Evolutionary conservation across 257 asterid species (phyloP), one percentile per base, ranked within the genome.

Genomic region (Ocimum tenuiflorum): DNA sequence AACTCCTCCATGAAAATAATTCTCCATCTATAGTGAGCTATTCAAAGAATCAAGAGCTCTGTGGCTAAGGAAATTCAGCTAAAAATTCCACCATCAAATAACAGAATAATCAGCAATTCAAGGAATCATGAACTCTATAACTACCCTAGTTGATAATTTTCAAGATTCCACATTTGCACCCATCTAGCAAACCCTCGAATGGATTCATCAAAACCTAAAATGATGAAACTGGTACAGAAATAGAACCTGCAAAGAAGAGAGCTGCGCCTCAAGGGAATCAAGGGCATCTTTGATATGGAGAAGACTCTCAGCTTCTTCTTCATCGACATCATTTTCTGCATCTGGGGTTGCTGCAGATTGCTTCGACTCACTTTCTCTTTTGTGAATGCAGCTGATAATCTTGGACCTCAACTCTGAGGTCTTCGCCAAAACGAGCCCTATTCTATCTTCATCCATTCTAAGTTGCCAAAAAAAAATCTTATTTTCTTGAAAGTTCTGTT

Each of bases 241-340:
- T 6, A 15, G 27, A 13, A 83, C 88, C 88, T 83, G 88, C 65
- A 91, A 78, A 71, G 94, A 85, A 61, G 95, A 83, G 3, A 91
- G 80, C 67, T 85, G 98, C 0, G 75, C 86, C 73, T 91, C 94
- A 41, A 91, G 95, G 59, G 94, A 82, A 52, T 86, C 91, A 55
- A 91, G 94, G 10, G 97, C 96, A 52, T 88, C 96, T 69, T 81
- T 74, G 55, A 91, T 84, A 73, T 71, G 77, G 55, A 83, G 76
- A 75, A 91, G 91, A 50, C 74, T 79, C 60, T 91, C 89, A 0
- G 80, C 74, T 60, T 80, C 95, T 13, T 79, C 88, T 9, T n/a
- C n/a, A n/a, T 79, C 75, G 2, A 18, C 76, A 11, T 70, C 83
- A 45, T 49, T 45, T 33, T 73, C 73, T 14, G 46, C 63, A 63